A percentile compares a stretch with the other conserved stretches of the same genome.
Evolutionary conservation across 2,329 filamentous ascomycete genomes (phyloP).

Genomic region (Colletotrichum sp.): DNA sequence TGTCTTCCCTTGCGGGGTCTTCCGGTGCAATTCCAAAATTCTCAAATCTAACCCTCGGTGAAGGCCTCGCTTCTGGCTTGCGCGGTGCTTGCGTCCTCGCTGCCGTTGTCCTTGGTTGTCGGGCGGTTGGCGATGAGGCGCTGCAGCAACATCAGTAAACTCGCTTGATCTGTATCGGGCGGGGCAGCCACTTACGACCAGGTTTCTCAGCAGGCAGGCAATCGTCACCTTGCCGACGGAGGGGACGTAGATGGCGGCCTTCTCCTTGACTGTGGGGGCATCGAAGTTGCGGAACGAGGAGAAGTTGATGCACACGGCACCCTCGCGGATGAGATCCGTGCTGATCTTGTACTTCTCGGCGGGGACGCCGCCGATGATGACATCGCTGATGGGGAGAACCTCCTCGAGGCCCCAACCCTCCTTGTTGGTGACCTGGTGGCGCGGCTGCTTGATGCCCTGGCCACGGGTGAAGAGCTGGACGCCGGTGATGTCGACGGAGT

Average conservation of each 20-base stretch:
- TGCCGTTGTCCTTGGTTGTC: conserved; percentile 39
- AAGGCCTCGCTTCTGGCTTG: conserved; percentile 49
- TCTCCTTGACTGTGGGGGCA: conserved; percentile 84
- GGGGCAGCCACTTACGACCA: conserved; percentile 68
- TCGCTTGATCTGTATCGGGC: background rate
- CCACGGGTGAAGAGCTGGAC: conserved; percentile 93
- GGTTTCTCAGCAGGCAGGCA: conserved; percentile 85
- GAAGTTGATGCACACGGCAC: conserved; percentile 98
- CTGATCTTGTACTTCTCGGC: conserved; percentile 90
- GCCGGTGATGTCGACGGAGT: conserved; percentile 91
- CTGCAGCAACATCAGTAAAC: conserved; percentile 31
- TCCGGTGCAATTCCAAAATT: background rate
- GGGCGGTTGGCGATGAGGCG: conserved; percentile 58
- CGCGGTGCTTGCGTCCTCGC: conserved; percentile 23
- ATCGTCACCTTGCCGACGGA: conserved; percentile 98
- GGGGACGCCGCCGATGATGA: conserved; percentile 93
- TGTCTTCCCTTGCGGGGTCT: background rate
- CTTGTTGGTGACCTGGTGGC: conserved; percentile 87
- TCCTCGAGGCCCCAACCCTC: conserved; percentile 80
- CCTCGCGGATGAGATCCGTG: conserved; percentile 80
- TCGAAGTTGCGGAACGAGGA: conserved; percentile 95
- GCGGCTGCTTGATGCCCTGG: conserved; percentile 81
- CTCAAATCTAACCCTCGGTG: conserved; percentile 35
- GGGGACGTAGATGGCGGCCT: conserved; percentile 95
- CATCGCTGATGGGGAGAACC: conserved; percentile 86